Evolutionary conservation across 257 asterid genomes (phyloP).

Genomic region (Oldenlandia corymbosa): DNA sequence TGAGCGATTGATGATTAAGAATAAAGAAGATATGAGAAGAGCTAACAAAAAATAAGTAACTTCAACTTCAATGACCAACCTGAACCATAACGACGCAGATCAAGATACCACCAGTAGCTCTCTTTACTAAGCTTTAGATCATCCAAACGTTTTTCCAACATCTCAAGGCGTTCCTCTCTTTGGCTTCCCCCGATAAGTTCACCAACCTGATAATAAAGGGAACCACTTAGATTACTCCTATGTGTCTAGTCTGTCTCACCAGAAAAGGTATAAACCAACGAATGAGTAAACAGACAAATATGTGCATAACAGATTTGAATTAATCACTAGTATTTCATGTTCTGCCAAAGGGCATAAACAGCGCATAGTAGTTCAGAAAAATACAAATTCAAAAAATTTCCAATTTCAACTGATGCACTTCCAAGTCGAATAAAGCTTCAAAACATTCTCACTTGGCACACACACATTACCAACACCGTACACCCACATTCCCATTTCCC

Average conservation of each 20-base stretch:
- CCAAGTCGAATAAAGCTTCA: neutral
- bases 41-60: neutral
- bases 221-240: too few species aligned
- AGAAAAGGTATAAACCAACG: too few species aligned
- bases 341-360: neutral
- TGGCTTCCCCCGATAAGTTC: slow-evolving; percentile 99
- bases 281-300: too few species aligned
- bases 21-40: too few species aligned
- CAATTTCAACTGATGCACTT: neutral
- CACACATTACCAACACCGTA: neutral
- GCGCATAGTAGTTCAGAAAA: neutral
- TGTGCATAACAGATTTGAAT: too few species aligned
- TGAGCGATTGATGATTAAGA: too few species aligned
- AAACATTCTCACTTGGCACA: neutral
- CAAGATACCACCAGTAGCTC: slow-evolving; percentile 99
- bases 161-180: slow-evolving; percentile 90
- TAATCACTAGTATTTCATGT: neutral
- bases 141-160: slow-evolving; percentile 75
- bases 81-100: slow-evolving; percentile 93
- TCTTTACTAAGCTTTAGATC: slow-evolving; percentile 82
- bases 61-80: slow-evolving; percentile 36
- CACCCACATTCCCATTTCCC: neutral
- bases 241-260: too few species aligned
- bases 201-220: slow-evolving; percentile 77
- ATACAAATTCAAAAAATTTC: neutral